Base-by-base conservation (phyloP, 257 asterid genomes). In the Salvia rosmarinus region DNA sequence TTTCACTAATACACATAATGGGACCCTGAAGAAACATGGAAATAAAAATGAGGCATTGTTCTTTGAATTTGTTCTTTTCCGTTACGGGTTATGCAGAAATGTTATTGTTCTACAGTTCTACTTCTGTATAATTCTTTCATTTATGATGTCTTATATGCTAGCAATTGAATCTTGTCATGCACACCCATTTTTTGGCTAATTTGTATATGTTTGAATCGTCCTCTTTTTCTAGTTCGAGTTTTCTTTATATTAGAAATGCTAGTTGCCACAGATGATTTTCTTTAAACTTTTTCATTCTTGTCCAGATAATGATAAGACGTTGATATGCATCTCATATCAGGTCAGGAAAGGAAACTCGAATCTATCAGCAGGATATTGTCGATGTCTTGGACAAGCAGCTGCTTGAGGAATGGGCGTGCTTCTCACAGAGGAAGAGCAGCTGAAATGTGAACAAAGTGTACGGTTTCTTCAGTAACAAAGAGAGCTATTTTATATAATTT, bases 371-470 rank as follows among this genome's bases (percentile, higher is more conserved):
- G 78, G 99, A 94, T 83, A 85, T 94, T 50, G 74, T 86, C 70
- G 96, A 94, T 80, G 99, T 94, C 25, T 78, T 94, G 89, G 98
- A 94, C 83, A 94, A 94, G 85, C 98, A 91, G 80, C 83, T 94
- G 85, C 99, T 94, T 37, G 99, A 94, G 84, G 99, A 39, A 91
- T 94, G 99, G 98, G 99, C 17, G 99, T 91, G 75, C 99, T 94
- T 81, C 91, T 94, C 80, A 94, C 99, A 4, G 98, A 94, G 87
- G 99, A 94, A 83, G 98, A 94, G 85, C 99, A 86, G 80, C 99
- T 80, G 80, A 94, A 91, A 82, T 80, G 87, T 67, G 97, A 91
- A 86, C 89, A 82, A 80, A 89, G 83, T 74, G 99, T 94, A 86
- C 63, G 88, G 54, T 78, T 84, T 74, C 50, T 76, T 63, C 50